phyloP scores from a whole-genome alignment of 2,329 filamentous ascomycete species.

The Chrysosporium queenslandicum region DNA sequence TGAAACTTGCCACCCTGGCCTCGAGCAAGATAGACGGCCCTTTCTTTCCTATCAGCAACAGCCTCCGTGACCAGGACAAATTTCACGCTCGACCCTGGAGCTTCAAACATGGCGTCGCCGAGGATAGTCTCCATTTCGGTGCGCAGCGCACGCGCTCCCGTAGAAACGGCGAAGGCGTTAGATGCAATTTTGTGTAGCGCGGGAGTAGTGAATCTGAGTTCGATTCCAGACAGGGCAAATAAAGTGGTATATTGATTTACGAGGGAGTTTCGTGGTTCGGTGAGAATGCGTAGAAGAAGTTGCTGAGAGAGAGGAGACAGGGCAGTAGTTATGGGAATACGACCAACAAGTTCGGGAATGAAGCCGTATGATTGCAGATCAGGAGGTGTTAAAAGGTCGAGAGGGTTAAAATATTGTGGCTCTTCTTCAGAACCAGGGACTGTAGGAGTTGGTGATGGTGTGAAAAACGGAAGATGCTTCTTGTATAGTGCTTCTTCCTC shows the following conservation, averaged over 20 bases:
- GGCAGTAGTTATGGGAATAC: conserved; percentile 80
- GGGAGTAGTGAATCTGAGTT: conserved; percentile 70
- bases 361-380: conserved; percentile 80
- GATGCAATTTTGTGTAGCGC: conserved; percentile 74
- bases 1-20: conserved; percentile 45
- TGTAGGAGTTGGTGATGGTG: conserved; percentile 42
- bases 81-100: conserved; percentile 54
- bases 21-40: conserved; percentile 43
- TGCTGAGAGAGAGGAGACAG: conserved; percentile 62
- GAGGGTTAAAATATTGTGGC: conserved; percentile 45
- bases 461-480: conserved; percentile 50
- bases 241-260: conserved; percentile 81
- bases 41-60: conserved; percentile 53
- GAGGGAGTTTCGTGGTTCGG: conserved; percentile 81
- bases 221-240: conserved; percentile 67
- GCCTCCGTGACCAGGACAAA: conserved; percentile 65
- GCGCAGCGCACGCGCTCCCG: conserved; percentile 68
- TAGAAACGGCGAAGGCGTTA: conserved; percentile 57
- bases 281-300: conserved; percentile 73
- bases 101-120: conserved; percentile 71
- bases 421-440: conserved; percentile 28
- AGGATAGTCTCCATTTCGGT: conserved; percentile 72
- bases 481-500: conserved; percentile 53
- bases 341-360: conserved; percentile 92
- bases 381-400: conserved; percentile 63